phyloP scores from a whole-genome alignment of 1,139 yeast genomes.

The Candida mesenterica region DNA sequence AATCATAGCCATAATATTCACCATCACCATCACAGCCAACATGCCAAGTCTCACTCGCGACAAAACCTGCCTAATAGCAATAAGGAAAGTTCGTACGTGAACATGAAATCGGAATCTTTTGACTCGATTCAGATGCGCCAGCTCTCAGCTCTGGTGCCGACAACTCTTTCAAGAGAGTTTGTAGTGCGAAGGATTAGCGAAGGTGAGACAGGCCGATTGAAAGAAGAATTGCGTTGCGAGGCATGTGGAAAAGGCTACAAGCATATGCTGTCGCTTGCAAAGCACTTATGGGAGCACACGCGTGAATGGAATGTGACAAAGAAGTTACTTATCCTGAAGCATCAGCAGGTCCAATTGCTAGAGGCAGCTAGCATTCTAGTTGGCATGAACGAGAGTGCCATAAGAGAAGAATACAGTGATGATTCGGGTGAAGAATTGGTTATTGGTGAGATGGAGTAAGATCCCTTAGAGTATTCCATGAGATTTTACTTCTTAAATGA shows the following conservation, averaged over 20 bases:
- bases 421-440: slow-evolving; percentile 18
- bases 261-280: slow-evolving; percentile 75
- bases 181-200: slow-evolving; percentile 81
- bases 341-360: slow-evolving; percentile 83
- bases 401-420: neutral
- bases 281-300: slow-evolving; percentile 79
- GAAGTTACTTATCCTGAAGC: slow-evolving; percentile 77
- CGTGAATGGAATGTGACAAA: slow-evolving; percentile 91
- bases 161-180: slow-evolving; percentile 61
- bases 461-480: no score
- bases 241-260: slow-evolving; percentile 90
- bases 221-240: slow-evolving; percentile 81
- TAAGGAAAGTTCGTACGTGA: no score
- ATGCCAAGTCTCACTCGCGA: slow-evolving; percentile 35
- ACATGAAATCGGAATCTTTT: no score
- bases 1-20: slow-evolving; percentile 11
- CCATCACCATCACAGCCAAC: slow-evolving; percentile 19
- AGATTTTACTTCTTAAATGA: slow-evolving; percentile 1
- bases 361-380: slow-evolving; percentile 88
- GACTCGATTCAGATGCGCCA: neutral
- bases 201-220: slow-evolving; percentile 80
- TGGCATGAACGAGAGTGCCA: slow-evolving; percentile 61
- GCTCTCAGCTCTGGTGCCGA: neutral
- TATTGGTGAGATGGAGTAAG: slow-evolving; percentile 24
- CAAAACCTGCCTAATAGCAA: neutral